These are phyloP conservation scores for Phytopythium helicoides DNA, from an alignment of 352 stramenopile species.

Conservation along the genomic window DNA sequence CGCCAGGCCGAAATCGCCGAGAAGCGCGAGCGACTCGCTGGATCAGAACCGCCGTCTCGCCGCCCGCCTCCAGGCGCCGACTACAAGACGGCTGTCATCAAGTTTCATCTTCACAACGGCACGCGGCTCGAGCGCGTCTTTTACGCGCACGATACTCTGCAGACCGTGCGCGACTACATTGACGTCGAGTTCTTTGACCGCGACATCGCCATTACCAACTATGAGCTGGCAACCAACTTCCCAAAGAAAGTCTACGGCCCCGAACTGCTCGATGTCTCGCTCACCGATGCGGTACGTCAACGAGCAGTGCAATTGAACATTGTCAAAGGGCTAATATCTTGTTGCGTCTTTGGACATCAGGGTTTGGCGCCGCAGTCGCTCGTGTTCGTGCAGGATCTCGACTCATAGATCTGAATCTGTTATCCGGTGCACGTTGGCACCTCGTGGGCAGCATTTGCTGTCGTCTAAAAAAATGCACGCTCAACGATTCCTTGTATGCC, in stretches of 20 bases:
- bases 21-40: slow-evolving; percentile 49
- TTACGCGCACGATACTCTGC: slow-evolving; percentile 74
- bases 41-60: slow-evolving; percentile 39
- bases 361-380: slow-evolving; percentile 70
- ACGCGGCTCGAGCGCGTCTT: slow-evolving; percentile 76
- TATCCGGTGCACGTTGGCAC: too few relatives aligned
- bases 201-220: slow-evolving; percentile 70
- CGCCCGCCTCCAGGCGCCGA: slow-evolving; percentile 40
- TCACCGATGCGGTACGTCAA: slow-evolving; percentile 62
- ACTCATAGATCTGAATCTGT: slow-evolving; percentile 45
- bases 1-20: slow-evolving; percentile 40
- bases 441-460: too few relatives aligned
- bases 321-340: too few relatives aligned
- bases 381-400: slow-evolving; percentile 80
- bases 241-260: slow-evolving; percentile 71
- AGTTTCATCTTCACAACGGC: slow-evolving; percentile 83
- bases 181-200: slow-evolving; percentile 82
- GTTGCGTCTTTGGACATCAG: slow-evolving; percentile 18
- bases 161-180: slow-evolving; percentile 76
- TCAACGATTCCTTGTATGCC: too few relatives aligned
- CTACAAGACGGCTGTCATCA: slow-evolving; percentile 74
- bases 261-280: slow-evolving; percentile 56
- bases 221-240: slow-evolving; percentile 86
- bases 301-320: neutral
- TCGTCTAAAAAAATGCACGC: too few relatives aligned